These are phyloP conservation scores for Logfia minima DNA, from an alignment of 129 eudicot genomes.

Conservation along the genomic window DNA sequence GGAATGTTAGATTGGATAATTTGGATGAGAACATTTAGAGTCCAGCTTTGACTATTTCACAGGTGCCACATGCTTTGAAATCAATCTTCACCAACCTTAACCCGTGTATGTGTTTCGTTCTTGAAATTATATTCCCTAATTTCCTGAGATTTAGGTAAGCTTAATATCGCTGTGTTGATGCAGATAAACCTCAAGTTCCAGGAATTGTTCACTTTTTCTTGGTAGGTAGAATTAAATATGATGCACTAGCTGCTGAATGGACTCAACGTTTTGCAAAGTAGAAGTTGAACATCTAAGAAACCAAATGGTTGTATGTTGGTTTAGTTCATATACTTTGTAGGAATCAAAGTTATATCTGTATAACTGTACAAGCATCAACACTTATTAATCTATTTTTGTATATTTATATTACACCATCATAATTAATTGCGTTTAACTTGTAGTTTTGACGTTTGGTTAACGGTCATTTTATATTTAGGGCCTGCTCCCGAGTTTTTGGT, in stretches of 20 bases:
- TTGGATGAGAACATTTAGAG: slow-evolving; percentile 86
- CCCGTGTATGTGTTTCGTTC: slow-evolving; percentile 55
- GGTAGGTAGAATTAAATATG: slow-evolving; percentile 73
- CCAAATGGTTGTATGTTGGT: slow-evolving; percentile 2
- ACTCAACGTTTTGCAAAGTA: slow-evolving; percentile 79
- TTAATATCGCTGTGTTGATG: slow-evolving; percentile 27
- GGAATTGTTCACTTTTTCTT: slow-evolving; percentile 75
- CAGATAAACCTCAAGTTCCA: slow-evolving; percentile 80
- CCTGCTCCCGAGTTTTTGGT: no score
- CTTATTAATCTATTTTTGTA: no score
- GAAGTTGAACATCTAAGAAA: slow-evolving; percentile 7
- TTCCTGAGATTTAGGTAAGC: background rate
- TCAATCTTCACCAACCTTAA: slow-evolving; percentile 83
- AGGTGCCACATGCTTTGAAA: slow-evolving; percentile 70
- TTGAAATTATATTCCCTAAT: background rate
- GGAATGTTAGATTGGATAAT: slow-evolving; percentile 80
- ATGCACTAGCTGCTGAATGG: slow-evolving; percentile 86
- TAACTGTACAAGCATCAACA: background rate
- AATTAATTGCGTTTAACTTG: background rate
- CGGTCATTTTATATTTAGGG: no score
- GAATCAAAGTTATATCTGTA: no score
- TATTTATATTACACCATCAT: no score
- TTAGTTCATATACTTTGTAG: slow-evolving; percentile 6
- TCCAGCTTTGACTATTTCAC: slow-evolving; percentile 89
- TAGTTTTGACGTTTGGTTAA: background rate